These are phyloP conservation scores for Tolypocladium amazonense DNA, from an alignment of 2,329 filamentous ascomycete species.

Conservation along the genomic window DNA sequence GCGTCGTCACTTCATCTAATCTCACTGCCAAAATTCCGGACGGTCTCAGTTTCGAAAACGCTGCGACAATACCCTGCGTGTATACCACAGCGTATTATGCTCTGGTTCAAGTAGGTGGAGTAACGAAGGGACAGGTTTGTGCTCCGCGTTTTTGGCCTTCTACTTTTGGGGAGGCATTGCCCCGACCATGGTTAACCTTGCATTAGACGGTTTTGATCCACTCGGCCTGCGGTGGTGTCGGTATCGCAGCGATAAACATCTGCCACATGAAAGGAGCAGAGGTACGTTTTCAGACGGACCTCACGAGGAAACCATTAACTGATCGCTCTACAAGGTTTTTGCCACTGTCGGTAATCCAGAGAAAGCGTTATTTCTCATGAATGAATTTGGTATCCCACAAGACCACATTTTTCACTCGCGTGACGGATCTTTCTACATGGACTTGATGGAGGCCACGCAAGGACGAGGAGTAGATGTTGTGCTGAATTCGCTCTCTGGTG, in stretches of 20 bases:
- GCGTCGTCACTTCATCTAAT: slow-evolving; percentile 9
- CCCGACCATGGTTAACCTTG: background rate
- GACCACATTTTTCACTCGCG: slow-evolving; percentile 19
- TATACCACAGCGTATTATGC: slow-evolving; percentile 19
- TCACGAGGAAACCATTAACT: background rate
- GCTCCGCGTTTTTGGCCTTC: background rate
- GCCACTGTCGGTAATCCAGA: slow-evolving; percentile 16
- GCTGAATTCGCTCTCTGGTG: slow-evolving; percentile 18
- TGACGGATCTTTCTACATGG: slow-evolving; percentile 12
- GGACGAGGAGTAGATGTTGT: slow-evolving; percentile 19
- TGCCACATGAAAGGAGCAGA: slow-evolving; percentile 12
- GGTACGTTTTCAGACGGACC: background rate
- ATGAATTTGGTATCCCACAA: slow-evolving; percentile 9
- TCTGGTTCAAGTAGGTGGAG: slow-evolving; percentile 2
- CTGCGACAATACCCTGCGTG: slow-evolving; percentile 20
- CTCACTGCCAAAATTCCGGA: slow-evolving; percentile 20
- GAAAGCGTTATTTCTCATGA: slow-evolving; percentile 16
- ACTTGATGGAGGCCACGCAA: slow-evolving; percentile 11
- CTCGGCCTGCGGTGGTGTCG: slow-evolving; percentile 17
- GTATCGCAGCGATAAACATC: slow-evolving; percentile 17
- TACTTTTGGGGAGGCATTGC: background rate
- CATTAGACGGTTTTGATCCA: slow-evolving; percentile 19
- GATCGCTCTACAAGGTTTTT: slow-evolving; percentile 1
- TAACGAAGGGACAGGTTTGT: slow-evolving; percentile 5
- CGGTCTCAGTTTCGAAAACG: slow-evolving; percentile 19